Percentiles rank a stretch among this genome's conserved stretches.
These are phyloP conservation scores for Trichoderma harzianum DNA, from an alignment of 2,329 filamentous ascomycete genomes.

Conservation along the genomic window DNA sequence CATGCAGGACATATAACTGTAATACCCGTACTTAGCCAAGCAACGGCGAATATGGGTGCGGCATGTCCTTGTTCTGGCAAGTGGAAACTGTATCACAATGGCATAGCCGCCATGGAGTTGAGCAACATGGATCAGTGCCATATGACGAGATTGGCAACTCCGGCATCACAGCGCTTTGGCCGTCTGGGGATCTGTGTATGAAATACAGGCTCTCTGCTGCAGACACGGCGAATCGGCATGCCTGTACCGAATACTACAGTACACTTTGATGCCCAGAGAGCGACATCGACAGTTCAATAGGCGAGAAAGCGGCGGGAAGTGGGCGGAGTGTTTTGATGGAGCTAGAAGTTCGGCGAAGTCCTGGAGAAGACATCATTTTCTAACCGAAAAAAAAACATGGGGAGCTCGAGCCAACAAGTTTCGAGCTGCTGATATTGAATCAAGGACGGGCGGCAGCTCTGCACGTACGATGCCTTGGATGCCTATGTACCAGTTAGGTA, in stretches of 20 bases:
- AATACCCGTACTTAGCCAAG: not conserved
- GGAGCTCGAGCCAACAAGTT: not conserved
- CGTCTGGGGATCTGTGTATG: slow-evolving; percentile 7
- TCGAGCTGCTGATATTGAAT: not conserved
- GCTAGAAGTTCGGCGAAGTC: slow-evolving; percentile 13
- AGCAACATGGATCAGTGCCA: not conserved
- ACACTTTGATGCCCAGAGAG: not conserved
- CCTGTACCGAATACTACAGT: not conserved
- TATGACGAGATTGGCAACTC: slow-evolving; percentile 8
- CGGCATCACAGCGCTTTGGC: slow-evolving; percentile 4
- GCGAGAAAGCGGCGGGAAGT: slow-evolving; percentile 1
- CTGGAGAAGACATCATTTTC: not conserved
- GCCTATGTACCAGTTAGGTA: not conserved
- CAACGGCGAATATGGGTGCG: not conserved
- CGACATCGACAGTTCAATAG: not conserved
- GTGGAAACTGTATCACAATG: not conserved
- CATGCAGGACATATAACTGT: not conserved
- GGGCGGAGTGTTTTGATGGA: not conserved
- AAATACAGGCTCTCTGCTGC: not conserved
- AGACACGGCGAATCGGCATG: not conserved
- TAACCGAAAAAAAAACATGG: not conserved
- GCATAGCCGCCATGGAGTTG: not conserved
- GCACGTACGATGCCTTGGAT: not conserved
- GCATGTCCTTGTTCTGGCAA: not conserved
- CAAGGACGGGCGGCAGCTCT: not conserved